Evolutionary conservation across 768 basidiomycete species (phyloP).

Genomic region (Lentinula sp.): DNA sequence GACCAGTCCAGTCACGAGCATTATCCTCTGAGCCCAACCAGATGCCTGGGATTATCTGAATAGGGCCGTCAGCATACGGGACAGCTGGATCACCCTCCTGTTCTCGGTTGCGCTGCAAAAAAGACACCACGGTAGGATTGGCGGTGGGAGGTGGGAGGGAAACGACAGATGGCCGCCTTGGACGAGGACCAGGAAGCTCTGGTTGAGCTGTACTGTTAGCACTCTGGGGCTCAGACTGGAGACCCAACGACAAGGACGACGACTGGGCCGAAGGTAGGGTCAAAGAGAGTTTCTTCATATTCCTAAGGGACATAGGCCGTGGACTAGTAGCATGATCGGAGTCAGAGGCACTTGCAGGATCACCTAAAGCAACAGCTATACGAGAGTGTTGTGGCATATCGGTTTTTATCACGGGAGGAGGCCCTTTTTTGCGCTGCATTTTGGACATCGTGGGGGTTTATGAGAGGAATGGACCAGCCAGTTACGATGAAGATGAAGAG

Average conservation of each 20-base stretch:
- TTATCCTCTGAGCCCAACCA: slow-evolving; percentile 94
- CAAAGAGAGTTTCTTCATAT: slow-evolving; percentile 75
- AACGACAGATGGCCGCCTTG: slow-evolving; percentile 63
- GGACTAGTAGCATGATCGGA: slow-evolving; percentile 39
- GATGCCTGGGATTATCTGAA: slow-evolving; percentile 78
- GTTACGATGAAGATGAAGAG: slow-evolving; percentile 1
- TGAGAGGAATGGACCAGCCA: neutral
- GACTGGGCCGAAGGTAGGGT: slow-evolving; percentile 58
- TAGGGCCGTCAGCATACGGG: slow-evolving; percentile 77
- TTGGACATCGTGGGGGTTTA: slow-evolving; percentile 14
- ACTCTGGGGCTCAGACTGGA: slow-evolving; percentile 25
- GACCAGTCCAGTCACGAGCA: slow-evolving; percentile 71
- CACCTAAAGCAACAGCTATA: slow-evolving; percentile 42
- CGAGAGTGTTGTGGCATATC: slow-evolving; percentile 44
- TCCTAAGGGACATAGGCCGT: slow-evolving; percentile 45
- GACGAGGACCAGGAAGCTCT: slow-evolving; percentile 27
- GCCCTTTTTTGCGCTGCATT: slow-evolving; percentile 44
- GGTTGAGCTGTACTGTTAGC: slow-evolving; percentile 24
- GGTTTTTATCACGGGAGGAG: slow-evolving; percentile 54
- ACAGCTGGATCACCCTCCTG: slow-evolving; percentile 56
- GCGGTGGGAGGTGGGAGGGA: slow-evolving; percentile 54
- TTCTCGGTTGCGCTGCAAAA: slow-evolving; percentile 58
- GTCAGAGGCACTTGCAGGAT: slow-evolving; percentile 46
- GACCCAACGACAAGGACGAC: slow-evolving; percentile 39
- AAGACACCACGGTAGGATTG: slow-evolving; percentile 42